Evolutionary conservation across 2,329 filamentous ascomycete species (phyloP).

Genomic region (Pseudogymnoascus sp.): DNA sequence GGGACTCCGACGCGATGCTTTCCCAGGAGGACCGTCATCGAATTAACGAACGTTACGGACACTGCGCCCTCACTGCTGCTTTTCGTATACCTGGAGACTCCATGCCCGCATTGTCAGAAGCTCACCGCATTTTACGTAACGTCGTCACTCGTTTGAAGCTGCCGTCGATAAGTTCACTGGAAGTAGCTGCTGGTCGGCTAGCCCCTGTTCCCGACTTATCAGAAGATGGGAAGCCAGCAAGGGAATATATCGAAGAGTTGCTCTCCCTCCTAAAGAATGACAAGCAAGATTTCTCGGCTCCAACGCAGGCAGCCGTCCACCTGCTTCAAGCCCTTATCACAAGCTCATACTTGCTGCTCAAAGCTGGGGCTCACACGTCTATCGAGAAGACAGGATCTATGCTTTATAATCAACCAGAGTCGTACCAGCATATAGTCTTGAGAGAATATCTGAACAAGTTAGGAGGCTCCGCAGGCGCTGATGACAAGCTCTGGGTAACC

Average conservation of each 20-base stretch:
- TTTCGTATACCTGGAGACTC: slow-evolving; percentile 57
- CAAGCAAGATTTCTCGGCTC: slow-evolving; percentile 55
- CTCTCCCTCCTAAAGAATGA: slow-evolving; percentile 39
- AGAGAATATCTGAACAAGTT: not conserved
- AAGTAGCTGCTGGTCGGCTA: slow-evolving; percentile 39
- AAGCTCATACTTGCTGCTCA: slow-evolving; percentile 49
- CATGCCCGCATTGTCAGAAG: slow-evolving; percentile 47
- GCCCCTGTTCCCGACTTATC: slow-evolving; percentile 32
- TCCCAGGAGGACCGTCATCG: slow-evolving; percentile 51
- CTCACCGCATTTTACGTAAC: slow-evolving; percentile 52
- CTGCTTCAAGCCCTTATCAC: slow-evolving; percentile 56
- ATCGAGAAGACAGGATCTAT: slow-evolving; percentile 1
- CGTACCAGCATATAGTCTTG: not conserved
- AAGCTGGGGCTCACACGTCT: slow-evolving; percentile 33
- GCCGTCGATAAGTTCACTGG: slow-evolving; percentile 45
- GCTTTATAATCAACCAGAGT: not conserved
- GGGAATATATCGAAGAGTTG: slow-evolving; percentile 35
- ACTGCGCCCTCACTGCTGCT: slow-evolving; percentile 57
- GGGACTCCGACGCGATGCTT: slow-evolving; percentile 43
- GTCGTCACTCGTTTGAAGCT: slow-evolving; percentile 53
- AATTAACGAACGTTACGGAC: slow-evolving; percentile 57
- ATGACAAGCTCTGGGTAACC: slow-evolving; percentile 55
- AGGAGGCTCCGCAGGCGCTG: slow-evolving; percentile 39
- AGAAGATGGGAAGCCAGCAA: slow-evolving; percentile 20
- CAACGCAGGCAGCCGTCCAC: slow-evolving; percentile 44